Conservation (phyloP, 2,329 filamentous ascomycete genomes). For the Teratosphaeria epicoccoides region DNA sequence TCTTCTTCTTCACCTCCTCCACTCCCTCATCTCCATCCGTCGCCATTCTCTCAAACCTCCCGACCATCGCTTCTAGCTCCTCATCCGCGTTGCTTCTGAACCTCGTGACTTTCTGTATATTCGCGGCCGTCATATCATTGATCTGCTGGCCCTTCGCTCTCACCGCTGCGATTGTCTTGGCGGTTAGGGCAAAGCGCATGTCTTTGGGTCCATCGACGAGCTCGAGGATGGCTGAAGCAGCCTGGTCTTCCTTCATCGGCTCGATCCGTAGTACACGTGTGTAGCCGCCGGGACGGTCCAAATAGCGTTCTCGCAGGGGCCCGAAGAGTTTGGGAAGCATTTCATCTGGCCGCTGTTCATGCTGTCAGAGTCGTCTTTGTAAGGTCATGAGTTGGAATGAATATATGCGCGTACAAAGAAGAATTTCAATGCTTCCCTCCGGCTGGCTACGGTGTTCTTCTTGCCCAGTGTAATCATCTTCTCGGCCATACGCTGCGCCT, state of each 20-base stretch:
- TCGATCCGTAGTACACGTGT: slow-evolving; percentile 90
- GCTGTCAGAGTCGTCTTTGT: slow-evolving; percentile 5
- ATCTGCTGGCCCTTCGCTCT: slow-evolving; percentile 43
- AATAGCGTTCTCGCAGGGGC: slow-evolving; percentile 68
- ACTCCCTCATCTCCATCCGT: slow-evolving; percentile 24
- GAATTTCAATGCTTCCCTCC: slow-evolving; percentile 59
- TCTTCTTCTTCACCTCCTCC: slow-evolving; percentile 25
- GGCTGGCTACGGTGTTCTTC: slow-evolving; percentile 75
- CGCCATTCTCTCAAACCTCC: slow-evolving; percentile 30
- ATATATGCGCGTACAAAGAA: slow-evolving; percentile 62
- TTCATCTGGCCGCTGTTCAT: slow-evolving; percentile 52
- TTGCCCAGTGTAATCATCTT: slow-evolving; percentile 91
- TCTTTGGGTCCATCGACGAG: slow-evolving; percentile 90
- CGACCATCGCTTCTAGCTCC: slow-evolving; percentile 53
- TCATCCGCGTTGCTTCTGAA: slow-evolving; percentile 58
- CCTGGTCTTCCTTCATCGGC: slow-evolving; percentile 78
- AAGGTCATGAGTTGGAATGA: too few species aligned
- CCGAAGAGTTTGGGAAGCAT: slow-evolving; percentile 82
- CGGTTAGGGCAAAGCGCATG: slow-evolving; percentile 89
- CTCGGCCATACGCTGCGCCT: slow-evolving; percentile 85
- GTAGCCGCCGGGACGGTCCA: slow-evolving; percentile 74
- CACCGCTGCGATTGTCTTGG: slow-evolving; percentile 59
- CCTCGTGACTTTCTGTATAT: slow-evolving; percentile 72
- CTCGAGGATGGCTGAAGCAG: slow-evolving; percentile 80
- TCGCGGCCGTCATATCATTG: slow-evolving; percentile 63